Percentiles rank a stretch among this genome's conserved stretches.
Conservation (phyloP, 192 early-diverging fungal genomes). For the Backusella luteola region DNA sequence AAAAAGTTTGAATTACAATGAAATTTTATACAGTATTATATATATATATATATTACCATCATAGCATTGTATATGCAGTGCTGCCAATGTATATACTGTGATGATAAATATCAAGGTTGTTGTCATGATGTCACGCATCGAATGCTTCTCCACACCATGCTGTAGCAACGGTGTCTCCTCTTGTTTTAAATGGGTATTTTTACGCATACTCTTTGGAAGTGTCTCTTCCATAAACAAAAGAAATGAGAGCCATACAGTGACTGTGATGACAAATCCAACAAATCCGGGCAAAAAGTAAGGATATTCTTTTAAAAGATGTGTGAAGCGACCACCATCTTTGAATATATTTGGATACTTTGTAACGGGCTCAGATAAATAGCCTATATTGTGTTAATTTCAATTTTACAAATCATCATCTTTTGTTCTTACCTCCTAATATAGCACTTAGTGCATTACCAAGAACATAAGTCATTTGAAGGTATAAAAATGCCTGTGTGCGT, state of each 20-base stretch:
- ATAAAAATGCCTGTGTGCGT: conserved; percentile 51
- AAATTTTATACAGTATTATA: background rate
- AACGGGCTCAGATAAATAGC: conserved; percentile 66
- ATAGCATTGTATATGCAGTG: conserved; percentile 19
- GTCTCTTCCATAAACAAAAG: conserved; percentile 57
- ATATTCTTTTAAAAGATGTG: conserved; percentile 46
- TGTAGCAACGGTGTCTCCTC: background rate
- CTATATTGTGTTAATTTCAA: background rate
- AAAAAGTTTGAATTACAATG: too few relatives aligned
- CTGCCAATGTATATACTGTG: conserved; percentile 3
- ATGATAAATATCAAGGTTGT: conserved; percentile 14
- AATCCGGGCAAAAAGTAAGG: conserved; percentile 78
- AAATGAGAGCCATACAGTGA: conserved; percentile 55
- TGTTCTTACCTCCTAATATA: conserved; percentile 49
- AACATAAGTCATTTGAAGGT: conserved; percentile 64
- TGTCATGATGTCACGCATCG: conserved; percentile 13
- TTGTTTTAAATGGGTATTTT: background rate
- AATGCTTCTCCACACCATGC: background rate
- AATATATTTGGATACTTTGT: conserved; percentile 51
- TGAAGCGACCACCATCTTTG: conserved; percentile 27
- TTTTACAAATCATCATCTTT: background rate
- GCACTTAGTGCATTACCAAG: conserved; percentile 60
- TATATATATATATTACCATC: conserved; percentile 17
- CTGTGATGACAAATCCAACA: conserved; percentile 48
- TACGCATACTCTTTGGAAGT: background rate